These are phyloP conservation scores for Digitaria exilis DNA, from an alignment of 202 grass and related monocot species.

Conservation along the genomic window DNA sequence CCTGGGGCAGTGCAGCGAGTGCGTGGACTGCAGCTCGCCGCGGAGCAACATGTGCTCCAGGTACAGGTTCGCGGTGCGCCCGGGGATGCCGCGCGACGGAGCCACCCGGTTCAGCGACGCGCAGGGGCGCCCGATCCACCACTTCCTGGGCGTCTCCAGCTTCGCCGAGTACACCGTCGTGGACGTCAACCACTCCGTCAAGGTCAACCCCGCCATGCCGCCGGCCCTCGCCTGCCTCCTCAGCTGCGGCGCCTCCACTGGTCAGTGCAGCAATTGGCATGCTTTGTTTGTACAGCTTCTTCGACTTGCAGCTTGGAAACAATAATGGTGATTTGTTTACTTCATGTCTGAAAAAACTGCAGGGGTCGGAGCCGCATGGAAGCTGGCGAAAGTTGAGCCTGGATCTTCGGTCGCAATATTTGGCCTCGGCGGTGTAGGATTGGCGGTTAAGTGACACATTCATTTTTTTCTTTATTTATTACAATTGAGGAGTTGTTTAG, in stretches of 20 bases:
- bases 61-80: conserved; percentile 41
- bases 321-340: not conserved
- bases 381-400: conserved; percentile 62
- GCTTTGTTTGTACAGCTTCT: not conserved
- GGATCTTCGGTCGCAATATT: conserved; percentile 83
- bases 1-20: conserved; percentile 71
- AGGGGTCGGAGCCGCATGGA: conserved; percentile 88
- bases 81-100: conserved; percentile 71
- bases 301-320: not conserved
- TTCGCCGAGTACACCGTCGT: conserved; percentile 93
- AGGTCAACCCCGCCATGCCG: conserved; percentile 48
- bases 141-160: conserved; percentile 74
- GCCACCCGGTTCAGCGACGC: conserved; percentile 55
- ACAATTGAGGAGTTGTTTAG: too few relatives aligned
- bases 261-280: conserved; percentile 16
- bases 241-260: conserved; percentile 84
- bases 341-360: not conserved
- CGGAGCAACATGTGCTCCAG: conserved; percentile 81
- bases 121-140: conserved; percentile 56
- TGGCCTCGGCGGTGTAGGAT: conserved; percentile 79
- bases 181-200: conserved; percentile 67
- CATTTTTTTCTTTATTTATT: not conserved
- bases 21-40: conserved; percentile 64
- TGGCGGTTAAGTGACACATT: conserved; percentile 63
- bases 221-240: conserved; percentile 67